A percentile compares a stretch with the other conserved stretches of the same genome.
These are phyloP conservation scores for Herpetomonas samuelpessoai DNA, from an alignment of 208 protist genomes.

Conservation along the genomic window DNA sequence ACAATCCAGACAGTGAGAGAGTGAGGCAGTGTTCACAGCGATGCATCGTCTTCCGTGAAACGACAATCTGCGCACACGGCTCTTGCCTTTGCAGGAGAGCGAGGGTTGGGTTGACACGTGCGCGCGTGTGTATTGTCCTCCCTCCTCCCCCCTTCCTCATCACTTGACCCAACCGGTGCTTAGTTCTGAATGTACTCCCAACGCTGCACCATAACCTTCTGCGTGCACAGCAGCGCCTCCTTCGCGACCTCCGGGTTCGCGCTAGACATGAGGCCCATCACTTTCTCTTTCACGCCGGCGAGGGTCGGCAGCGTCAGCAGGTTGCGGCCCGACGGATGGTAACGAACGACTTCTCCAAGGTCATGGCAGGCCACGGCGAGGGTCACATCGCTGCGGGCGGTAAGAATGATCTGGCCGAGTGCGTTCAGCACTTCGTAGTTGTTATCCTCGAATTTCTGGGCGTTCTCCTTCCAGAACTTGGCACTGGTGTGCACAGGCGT, in stretches of 20 bases:
- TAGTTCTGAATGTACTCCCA: conserved; percentile 87
- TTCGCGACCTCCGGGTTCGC: conserved; percentile 72
- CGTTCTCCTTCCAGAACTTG: conserved; percentile 95
- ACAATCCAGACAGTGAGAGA: too few species aligned
- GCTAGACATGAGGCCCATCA: conserved; percentile 87
- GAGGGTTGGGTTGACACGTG: too few species aligned
- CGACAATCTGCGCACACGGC: too few species aligned
- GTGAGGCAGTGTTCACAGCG: too few species aligned
- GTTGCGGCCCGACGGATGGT: conserved; percentile 87
- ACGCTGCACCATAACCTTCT: conserved; percentile 94
- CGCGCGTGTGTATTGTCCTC: too few species aligned
- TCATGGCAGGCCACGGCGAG: conserved; percentile 91
- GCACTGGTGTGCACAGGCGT: conserved; percentile 90
- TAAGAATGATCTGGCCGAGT: conserved; percentile 81
- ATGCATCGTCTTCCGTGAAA: too few species aligned
- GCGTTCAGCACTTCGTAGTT: conserved; percentile 88
- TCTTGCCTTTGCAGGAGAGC: too few species aligned
- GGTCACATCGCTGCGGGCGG: conserved; percentile 50
- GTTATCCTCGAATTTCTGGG: conserved; percentile 85
- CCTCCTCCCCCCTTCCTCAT: too few species aligned
- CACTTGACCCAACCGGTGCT: too few species aligned
- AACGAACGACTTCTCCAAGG: conserved; percentile 89
- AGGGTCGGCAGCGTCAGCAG: conserved; percentile 68
- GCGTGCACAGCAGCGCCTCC: conserved; percentile 88
- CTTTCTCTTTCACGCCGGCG: conserved; percentile 80